Percentiles rank a stretch among this genome's conserved stretches.
phyloP scores from a whole-genome alignment of 2,329 filamentous ascomycete species.

The Tolypocladium tropicale region DNA sequence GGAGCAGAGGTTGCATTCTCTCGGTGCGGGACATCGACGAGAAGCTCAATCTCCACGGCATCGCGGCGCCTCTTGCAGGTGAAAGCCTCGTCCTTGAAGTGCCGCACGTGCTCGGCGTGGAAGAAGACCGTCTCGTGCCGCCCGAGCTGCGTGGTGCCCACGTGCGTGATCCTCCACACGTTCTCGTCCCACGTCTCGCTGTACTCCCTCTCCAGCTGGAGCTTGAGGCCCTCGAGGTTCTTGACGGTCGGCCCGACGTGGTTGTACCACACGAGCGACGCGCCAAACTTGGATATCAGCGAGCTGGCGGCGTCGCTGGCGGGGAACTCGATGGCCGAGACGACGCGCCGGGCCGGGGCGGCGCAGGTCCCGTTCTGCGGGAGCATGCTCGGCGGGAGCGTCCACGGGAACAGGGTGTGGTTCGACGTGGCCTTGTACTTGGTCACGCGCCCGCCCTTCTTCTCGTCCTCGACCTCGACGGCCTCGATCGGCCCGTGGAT shows the following conservation, averaged over 20 bases:
- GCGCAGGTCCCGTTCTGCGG: slow-evolving; percentile 70
- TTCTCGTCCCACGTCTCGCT: slow-evolving; percentile 28
- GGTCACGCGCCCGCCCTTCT: slow-evolving; percentile 28
- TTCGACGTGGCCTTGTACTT: slow-evolving; percentile 52
- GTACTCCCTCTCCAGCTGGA: slow-evolving; percentile 59
- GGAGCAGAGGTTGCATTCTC: slow-evolving; percentile 13
- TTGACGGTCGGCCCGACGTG: slow-evolving; percentile 35
- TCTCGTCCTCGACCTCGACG: slow-evolving; percentile 31
- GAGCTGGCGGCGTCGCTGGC: slow-evolving; percentile 27
- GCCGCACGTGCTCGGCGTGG: slow-evolving; percentile 62
- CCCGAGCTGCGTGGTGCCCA: slow-evolving; percentile 72
- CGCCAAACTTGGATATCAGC: slow-evolving; percentile 20
- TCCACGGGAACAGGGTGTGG: slow-evolving; percentile 88
- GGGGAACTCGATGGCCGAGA: slow-evolving; percentile 58
- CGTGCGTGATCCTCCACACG: slow-evolving; percentile 63
- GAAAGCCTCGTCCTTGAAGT: slow-evolving; percentile 76
- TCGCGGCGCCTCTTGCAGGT: slow-evolving; percentile 64
- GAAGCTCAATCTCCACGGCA: slow-evolving; percentile 64
- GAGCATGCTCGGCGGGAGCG: slow-evolving; percentile 65
- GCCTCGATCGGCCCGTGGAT: slow-evolving; percentile 37
- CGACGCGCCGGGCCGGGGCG: slow-evolving; percentile 58
- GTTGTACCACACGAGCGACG: slow-evolving; percentile 22
- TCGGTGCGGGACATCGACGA: slow-evolving; percentile 16
- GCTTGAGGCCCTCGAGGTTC: slow-evolving; percentile 44
- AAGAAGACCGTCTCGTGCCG: slow-evolving; percentile 82